phyloP scores from a whole-genome alignment of 768 basidiomycete genomes.

The Leccinum subgranulosum region DNA sequence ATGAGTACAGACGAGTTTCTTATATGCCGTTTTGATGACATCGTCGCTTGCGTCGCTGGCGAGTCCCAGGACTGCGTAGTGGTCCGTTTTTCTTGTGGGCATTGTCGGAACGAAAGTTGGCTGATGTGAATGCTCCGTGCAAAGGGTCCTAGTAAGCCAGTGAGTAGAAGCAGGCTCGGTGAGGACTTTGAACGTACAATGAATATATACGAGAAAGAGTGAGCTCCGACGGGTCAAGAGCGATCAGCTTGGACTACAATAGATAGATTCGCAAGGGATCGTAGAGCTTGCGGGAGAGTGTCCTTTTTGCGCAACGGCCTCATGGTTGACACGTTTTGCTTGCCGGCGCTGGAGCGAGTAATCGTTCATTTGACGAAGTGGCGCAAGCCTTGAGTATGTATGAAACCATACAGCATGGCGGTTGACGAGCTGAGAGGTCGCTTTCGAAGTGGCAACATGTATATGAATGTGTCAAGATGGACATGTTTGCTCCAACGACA shows the following conservation, averaged over 20 bases:
- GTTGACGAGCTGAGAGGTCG: too few relatives aligned
- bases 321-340: slow-evolving; percentile 34
- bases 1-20: slow-evolving; percentile 47
- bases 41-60: slow-evolving; percentile 43
- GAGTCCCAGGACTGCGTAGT: slow-evolving; percentile 47
- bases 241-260: slow-evolving; percentile 18
- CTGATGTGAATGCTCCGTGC: slow-evolving; percentile 11
- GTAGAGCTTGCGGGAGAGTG: slow-evolving; percentile 19
- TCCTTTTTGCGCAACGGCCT: slow-evolving; percentile 22
- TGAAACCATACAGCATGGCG: slow-evolving; percentile 12
- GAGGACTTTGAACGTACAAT: slow-evolving; percentile 12
- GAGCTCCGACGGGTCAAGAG: slow-evolving; percentile 24
- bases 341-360: slow-evolving; percentile 28
- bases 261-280: slow-evolving; percentile 24
- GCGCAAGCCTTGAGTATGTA: slow-evolving; percentile 13
- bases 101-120: slow-evolving; percentile 22
- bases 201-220: slow-evolving; percentile 27
- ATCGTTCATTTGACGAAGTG: slow-evolving; percentile 23
- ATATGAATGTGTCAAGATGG: neutral
- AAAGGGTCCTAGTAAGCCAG: neutral
- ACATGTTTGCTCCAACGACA: neutral
- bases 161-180: slow-evolving; percentile 5
- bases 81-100: slow-evolving; percentile 25
- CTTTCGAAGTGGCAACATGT: too few relatives aligned
- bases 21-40: slow-evolving; percentile 59